phyloP scores from a whole-genome alignment of 148 eudicot genomes.

The Chenopodium berlandieri region DNA sequence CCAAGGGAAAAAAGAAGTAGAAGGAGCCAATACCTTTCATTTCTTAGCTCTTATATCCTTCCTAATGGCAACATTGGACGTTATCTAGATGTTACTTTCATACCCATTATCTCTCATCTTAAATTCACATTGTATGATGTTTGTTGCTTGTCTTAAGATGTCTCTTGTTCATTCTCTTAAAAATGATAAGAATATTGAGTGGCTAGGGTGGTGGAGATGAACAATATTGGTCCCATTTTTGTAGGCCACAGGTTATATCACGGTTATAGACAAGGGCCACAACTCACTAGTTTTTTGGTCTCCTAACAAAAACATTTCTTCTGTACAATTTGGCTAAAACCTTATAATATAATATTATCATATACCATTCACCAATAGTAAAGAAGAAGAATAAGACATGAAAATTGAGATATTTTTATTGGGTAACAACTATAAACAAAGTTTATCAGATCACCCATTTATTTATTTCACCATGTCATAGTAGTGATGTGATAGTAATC shows the following conservation, averaged over 20 bases:
- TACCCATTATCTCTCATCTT: conserved; percentile 7
- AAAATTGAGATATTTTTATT: conserved; percentile 4
- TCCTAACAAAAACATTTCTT: conserved; percentile 17
- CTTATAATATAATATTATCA: not conserved
- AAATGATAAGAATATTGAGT: conserved; percentile 9
- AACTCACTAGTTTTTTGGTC: conserved; percentile 51
- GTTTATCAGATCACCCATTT: not conserved
- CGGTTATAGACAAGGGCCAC: conserved; percentile 35
- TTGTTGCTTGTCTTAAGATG: conserved; percentile 16
- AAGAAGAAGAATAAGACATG: not conserved
- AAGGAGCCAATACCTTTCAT: conserved; percentile 5
- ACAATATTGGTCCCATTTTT: conserved; percentile 41
- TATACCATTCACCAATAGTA: not conserved
- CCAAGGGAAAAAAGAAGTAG: not conserved
- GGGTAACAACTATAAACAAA: not conserved
- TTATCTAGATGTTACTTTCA: conserved; percentile 25
- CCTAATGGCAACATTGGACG: conserved; percentile 4
- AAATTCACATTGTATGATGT: conserved; percentile 21
- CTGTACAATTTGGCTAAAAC: not conserved
- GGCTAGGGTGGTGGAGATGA: conserved; percentile 30
- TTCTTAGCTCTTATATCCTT: not conserved
- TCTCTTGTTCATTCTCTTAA: not conserved
- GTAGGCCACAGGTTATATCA: conserved; percentile 29
- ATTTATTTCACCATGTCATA: not conserved
- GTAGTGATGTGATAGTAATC: not conserved